Base-by-base conservation (phyloP, 495 filamentous ascomycete genomes). In the Penicillium verhagenii region DNA sequence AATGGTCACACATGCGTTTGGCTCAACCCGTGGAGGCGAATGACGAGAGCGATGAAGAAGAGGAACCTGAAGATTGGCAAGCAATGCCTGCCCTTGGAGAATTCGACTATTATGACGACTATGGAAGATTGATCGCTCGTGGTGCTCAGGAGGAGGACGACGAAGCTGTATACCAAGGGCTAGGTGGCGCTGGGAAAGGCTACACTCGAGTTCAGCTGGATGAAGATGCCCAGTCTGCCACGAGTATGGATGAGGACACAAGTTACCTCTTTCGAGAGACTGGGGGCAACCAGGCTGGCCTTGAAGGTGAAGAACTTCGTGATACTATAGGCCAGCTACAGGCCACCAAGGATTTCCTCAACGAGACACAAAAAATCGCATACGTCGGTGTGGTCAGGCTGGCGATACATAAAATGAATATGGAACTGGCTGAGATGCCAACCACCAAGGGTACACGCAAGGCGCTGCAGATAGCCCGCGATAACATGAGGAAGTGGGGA, bases 191-290 rank as follows among this genome's bases (percentile, higher is more conserved):
- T 25, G 91, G 91, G 18, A 96, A 90, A 68, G 94, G 94, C 1
- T 99, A 99, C 66, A 97, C 94, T 8, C 80, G 90, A 49, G 90
- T 99, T 16, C 84, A 95, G 58, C 76, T 96, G 26, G 94, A 98
- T 63, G 94, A 99, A 54, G 94, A 99, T 72, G 91, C 86, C 1
- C 83, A 94, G 67, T 96, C 92, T 35, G 86, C 87, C 40, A 97
- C 91, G 10, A 96, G 92, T 73, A 85, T 99, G 86, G 94, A 99
- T 65, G 94, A 99, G 47, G 93, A 97, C 65, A 97, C 95, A 2
- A 85, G 88, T 48, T 99, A 99, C 65, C 79, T 99, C 10, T 98
- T 99, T 73, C 92, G 89, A 66, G 82, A 82, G 10, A 67, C 72
- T 47, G 74, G 74, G 29, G 80, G 75, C 28, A 88, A 83, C 9